Evolutionary conservation across 2,329 filamentous ascomycete genomes (phyloP), one percentile per base, ranked within the genome.

Genomic region (Reticulascus tulasneorum): DNA sequence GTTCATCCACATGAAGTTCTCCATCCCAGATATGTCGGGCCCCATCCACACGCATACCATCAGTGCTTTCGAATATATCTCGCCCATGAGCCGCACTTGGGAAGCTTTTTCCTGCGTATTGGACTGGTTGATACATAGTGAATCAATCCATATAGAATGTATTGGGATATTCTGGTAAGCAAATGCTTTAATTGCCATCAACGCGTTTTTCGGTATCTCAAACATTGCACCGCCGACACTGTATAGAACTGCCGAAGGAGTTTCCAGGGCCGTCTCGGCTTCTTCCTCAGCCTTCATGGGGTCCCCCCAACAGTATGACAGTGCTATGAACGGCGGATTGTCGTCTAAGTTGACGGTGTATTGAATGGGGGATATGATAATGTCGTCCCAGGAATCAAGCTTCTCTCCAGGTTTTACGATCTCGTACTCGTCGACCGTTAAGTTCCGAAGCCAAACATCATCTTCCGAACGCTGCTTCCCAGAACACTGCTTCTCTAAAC

Each of bases 91-190:
- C 6, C 27, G 17, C 13, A 29, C 27, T n/a, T 29, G 27, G 10
- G 7, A 6, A 15, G 17, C 13, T 19, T 29, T 29, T n/a, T 29
- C 27, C 7, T 10, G 12, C 12, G 6, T 11, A 19, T 29, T 29
- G 27, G 27, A 20, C 27, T 29, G 27, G 16, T 29, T n/a, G 27
- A 29, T 29, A n/a, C 27, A 29, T 16, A 29, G 11, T 6, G 27
- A 17, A 17, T 29, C 27, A n/a, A 29, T 29, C 27, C 27, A 29
- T 16, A n/a, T n/a, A n/a, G n/a, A n/a, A n/a, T n/a, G n/a, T n/a
- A n/a, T n/a, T n/a, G n/a, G n/a, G n/a, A n/a, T n/a, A n/a, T n/a
- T n/a, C n/a, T n/a, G n/a, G n/a, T n/a, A n/a, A n/a, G n/a, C n/a
- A n/a, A n/a, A n/a, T n/a, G n/a, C n/a, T n/a, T n/a, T n/a, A n/a